Base-by-base conservation (phyloP, 371 early-diverging fungal genomes). In the Mucor irregularis region DNA sequence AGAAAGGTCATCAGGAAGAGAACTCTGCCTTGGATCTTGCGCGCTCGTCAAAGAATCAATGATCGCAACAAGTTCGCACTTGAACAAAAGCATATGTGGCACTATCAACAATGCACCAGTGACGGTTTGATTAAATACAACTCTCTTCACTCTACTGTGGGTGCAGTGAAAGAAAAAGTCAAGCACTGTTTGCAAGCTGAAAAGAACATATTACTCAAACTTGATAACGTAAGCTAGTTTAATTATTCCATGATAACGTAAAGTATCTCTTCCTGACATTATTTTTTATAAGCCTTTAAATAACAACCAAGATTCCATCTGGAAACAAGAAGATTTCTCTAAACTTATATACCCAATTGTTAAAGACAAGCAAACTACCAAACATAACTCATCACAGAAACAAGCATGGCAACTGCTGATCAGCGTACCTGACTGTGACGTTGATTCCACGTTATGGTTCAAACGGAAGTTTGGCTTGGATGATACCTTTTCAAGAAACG, bases 401-500 rank as follows among this genome's bases (percentile, higher is more conserved):
- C 30, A 30, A 10, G 45, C 37, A 6, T 73, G 73, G 69, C 65
- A 72, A 37, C 21, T 77, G 4, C 45, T 64, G 21, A 68, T 73
- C 6, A 24, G 52, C 24, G 51, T 68, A 0, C 66, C 50, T 10
- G 38, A 50, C 19, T 24, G 13, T 0, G 8, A 46, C 0, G 25
- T 42, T 0, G 42, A 64, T n/a, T 66, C 78, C 0, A 48, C 64
- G 0, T 10, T 30, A 17, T 78, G 78, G 74, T 68, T 68, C 5
- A 29, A 22, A 8, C 14, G 49, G 7, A 69, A 72, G 22, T 72
- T 78, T 53, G 71, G 62, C 3, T 19, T 78, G 3, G 73, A 74
- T 31, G 19, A 50, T 2, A 46, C 40, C 6, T 64, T 68, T 25
- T 22, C 30, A 1, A 33, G 66, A 19, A 57, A 61, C 5, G 35